These are phyloP conservation scores for Panus rudis DNA, from an alignment of 768 basidiomycete species.

Conservation along the genomic window DNA sequence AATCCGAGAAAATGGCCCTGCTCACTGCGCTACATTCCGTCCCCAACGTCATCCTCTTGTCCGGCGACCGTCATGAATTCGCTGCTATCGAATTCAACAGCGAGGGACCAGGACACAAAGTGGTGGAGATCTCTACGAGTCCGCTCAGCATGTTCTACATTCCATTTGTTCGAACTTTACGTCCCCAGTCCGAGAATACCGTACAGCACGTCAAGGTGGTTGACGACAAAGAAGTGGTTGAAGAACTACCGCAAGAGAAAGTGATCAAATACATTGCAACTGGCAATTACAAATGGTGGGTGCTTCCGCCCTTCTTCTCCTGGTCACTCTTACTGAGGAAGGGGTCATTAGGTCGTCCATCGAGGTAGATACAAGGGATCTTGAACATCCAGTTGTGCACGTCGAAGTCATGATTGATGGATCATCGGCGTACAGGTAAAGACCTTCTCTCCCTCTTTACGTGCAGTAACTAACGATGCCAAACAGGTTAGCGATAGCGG, in stretches of 20 bases:
- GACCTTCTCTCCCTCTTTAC: conserved; percentile 2
- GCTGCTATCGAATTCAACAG: conserved; percentile 58
- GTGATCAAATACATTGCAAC: conserved; percentile 53
- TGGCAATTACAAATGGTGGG: conserved; percentile 65
- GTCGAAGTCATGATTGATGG: conserved; percentile 61
- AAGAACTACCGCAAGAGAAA: conserved; percentile 45
- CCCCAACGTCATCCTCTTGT: conserved; percentile 63
- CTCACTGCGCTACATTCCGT: conserved; percentile 54
- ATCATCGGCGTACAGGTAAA: conserved; percentile 43
- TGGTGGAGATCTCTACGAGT: conserved; percentile 62
- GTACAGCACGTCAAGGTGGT: conserved; percentile 29
- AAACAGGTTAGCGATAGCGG: conserved; percentile 40
- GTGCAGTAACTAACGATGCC: neutral
- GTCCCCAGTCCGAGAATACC: conserved; percentile 34
- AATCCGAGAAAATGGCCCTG: conserved; percentile 50
- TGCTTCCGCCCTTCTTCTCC: neutral
- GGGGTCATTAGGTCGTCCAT: conserved; percentile 48
- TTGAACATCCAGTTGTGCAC: conserved; percentile 40
- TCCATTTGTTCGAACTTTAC: conserved; percentile 51
- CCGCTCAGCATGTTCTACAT: conserved; percentile 68
- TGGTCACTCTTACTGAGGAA: neutral
- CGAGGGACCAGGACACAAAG: conserved; percentile 29
- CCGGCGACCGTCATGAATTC: conserved; percentile 77
- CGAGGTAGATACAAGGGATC: conserved; percentile 59
- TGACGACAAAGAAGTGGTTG: conserved; percentile 15